Evolutionary conservation across 2,329 filamentous ascomycete genomes (phyloP), one percentile per base, ranked within the genome.

Genomic region (Fusarium sp.): DNA sequence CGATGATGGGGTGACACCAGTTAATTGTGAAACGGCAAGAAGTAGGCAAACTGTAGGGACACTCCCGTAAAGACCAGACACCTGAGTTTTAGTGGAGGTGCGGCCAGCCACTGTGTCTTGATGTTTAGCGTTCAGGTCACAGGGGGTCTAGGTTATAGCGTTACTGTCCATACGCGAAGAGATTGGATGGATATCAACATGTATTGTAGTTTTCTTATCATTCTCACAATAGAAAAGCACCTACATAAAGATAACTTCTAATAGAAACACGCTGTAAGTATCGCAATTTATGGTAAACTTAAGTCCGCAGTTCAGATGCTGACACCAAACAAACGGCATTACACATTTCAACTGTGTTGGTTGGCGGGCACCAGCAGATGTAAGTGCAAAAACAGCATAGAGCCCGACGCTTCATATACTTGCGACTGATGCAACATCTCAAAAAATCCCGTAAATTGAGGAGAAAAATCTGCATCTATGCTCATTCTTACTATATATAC

Each of bases 31-130:
- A 56, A 36, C 11, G 32, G 10, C 11, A 28, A 11, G 26, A 26
- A 56, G 51, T 44, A n/a, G 20, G 15, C 30, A 39, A 26, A 54
- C 44, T 21, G 46, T 20, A 40, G 34, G 32, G 34, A 11, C 34
- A 36, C 34, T n/a, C 34, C 34, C 34, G 34, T n/a, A n/a, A 32
- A n/a, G 34, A n/a, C 19, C 34, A 36, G 10, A 17, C n/a, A 36
- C 34, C n/a, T 11, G 34, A 7, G 7, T 36, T 36, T 36, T 36
- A 36, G 34, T 36, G 34, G 34, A 36, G 34, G 34, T 36, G 34
- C 34, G 14, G 34, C 34, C 34, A 17, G 34, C 34, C 34, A 36
- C 34, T 10, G 17, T 36, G 34, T 7, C 17, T 36, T 36, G 17
- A 6, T 34, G 32, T 15, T 34, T 34, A 34, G 32, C 32, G 32